Conservation (phyloP, 257 asterid genomes). For the Dorcoceras hygrometricum region DNA sequence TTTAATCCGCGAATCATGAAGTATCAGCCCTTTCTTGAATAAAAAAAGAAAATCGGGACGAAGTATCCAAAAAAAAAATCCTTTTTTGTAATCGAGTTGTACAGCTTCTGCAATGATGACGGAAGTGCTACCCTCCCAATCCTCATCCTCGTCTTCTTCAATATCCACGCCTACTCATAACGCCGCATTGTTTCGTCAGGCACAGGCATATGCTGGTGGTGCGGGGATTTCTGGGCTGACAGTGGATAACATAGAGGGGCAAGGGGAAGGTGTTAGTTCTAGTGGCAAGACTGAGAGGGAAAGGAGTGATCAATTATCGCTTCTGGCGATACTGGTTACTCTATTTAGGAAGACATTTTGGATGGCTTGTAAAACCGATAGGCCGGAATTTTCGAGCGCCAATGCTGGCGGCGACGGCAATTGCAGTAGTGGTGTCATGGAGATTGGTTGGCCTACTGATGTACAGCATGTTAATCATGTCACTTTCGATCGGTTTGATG, state of each 20-base stretch:
- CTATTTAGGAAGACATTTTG: slow-evolving; percentile 79
- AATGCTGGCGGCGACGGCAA: slow-evolving; percentile 9
- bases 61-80: slow-evolving; percentile 21
- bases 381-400: slow-evolving; percentile 38
- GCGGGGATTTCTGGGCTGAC: slow-evolving; percentile 33
- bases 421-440: slow-evolving; percentile 52
- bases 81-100: slow-evolving; percentile 36
- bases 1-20: too few relatives aligned
- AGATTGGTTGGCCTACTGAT: slow-evolving; percentile 96
- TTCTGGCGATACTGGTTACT: slow-evolving; percentile 74
- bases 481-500: slow-evolving; percentile 95
- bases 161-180: slow-evolving; percentile 70
- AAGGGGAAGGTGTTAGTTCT: slow-evolving; percentile 42
- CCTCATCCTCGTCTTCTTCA: slow-evolving; percentile 82
- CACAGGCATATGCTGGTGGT: slow-evolving; percentile 36
- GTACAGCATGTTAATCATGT: slow-evolving; percentile 95
- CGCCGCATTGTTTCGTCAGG: slow-evolving; percentile 57
- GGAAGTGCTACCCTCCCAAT: slow-evolving; percentile 89
- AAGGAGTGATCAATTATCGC: slow-evolving; percentile 71
- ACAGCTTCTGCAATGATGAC: slow-evolving; percentile 54
- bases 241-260: slow-evolving; percentile 32
- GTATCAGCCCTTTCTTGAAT: slow-evolving; percentile 25
- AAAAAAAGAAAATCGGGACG: slow-evolving; percentile 17
- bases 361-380: slow-evolving; percentile 71
- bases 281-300: slow-evolving; percentile 57